Conservation (phyloP, 2,329 filamentous ascomycete genomes). For the Sporothrix pallida region DNA sequence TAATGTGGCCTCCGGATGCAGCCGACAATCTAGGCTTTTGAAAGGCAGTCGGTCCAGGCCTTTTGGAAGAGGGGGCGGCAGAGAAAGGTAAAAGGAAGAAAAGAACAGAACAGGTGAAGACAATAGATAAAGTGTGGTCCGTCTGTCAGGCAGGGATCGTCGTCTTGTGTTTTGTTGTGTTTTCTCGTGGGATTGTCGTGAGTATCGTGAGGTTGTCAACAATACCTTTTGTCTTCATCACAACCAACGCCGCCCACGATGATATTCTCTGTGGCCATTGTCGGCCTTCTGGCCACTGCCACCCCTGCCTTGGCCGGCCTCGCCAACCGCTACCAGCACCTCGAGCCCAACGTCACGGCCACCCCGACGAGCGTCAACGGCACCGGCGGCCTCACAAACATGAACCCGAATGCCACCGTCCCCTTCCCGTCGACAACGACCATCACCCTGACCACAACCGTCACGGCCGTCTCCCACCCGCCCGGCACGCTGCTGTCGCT, state of each 20-base stretch:
- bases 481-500: conserved; percentile 29
- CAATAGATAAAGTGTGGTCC: conserved; percentile 10
- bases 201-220: neutral
- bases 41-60: neutral
- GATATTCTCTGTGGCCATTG: neutral
- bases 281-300: neutral
- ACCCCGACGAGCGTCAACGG: conserved; percentile 24
- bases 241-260: neutral
- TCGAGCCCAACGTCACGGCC: conserved; percentile 26
- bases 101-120: neutral
- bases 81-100: neutral
- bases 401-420: neutral
- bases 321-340: neutral
- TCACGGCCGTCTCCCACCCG: conserved; percentile 33
- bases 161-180: too few relatives aligned
- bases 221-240: neutral
- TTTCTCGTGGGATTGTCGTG: neutral
- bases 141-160: neutral
- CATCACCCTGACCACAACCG: conserved; percentile 14
- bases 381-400: neutral
- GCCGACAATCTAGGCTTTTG: neutral
- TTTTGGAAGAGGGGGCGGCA: neutral
- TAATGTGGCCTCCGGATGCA: too few relatives aligned
- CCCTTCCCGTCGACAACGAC: conserved; percentile 30
- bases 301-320: neutral